Conservation (phyloP, 139 green algal species). For the Chlamydomonas sphaeroides region DNA sequence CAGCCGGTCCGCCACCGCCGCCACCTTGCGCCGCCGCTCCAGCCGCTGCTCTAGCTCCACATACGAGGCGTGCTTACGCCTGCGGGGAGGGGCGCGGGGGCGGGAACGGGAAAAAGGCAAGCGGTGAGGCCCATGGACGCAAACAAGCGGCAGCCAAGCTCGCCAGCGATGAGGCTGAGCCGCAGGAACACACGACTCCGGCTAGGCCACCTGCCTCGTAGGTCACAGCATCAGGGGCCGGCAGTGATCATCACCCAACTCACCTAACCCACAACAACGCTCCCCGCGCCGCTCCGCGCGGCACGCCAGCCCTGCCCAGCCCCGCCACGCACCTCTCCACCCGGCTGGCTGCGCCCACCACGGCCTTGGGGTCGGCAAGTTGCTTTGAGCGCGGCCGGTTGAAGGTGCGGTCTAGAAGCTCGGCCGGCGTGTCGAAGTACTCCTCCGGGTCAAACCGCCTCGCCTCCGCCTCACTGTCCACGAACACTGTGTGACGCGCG, state of each 20-base stretch:
- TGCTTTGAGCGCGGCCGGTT: slow-evolving; percentile 77
- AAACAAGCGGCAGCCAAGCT: too few relatives aligned
- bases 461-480: slow-evolving; percentile 50
- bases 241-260: too few relatives aligned
- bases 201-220: too few relatives aligned
- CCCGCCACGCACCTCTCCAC: slow-evolving; percentile 46
- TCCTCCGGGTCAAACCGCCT: slow-evolving; percentile 76
- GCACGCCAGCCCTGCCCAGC: not conserved
- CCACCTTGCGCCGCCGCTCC: slow-evolving; percentile 72
- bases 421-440: slow-evolving; percentile 84
- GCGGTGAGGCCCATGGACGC: too few relatives aligned
- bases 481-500: slow-evolving; percentile 51
- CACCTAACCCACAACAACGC: not conserved
- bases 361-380: slow-evolving; percentile 28
- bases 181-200: too few relatives aligned
- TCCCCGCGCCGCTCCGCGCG: not conserved
- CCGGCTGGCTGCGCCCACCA: not conserved
- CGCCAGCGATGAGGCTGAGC: too few relatives aligned
- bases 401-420: slow-evolving; percentile 81
- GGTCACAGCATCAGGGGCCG: too few relatives aligned
- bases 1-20: slow-evolving; percentile 65
- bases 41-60: slow-evolving; percentile 81
- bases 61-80: slow-evolving; percentile 76
- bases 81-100: too few relatives aligned
- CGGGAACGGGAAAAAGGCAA: too few relatives aligned